Conservation (phyloP, 805 yeast genomes). For the Candida succiphila region DNA sequence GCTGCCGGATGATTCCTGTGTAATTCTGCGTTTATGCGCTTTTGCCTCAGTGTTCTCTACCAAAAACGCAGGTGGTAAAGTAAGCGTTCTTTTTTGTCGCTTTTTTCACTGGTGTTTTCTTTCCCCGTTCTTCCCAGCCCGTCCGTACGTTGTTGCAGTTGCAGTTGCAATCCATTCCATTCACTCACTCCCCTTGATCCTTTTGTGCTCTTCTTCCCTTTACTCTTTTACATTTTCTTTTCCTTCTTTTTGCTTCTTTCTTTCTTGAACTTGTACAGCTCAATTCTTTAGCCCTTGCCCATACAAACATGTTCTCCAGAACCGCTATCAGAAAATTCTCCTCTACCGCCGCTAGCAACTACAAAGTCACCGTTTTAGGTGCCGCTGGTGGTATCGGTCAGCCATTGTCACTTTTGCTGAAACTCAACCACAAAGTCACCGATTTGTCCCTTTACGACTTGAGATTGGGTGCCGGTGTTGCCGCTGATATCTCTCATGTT, state of each 20-base stretch:
- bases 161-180: no score
- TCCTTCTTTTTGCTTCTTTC: not conserved
- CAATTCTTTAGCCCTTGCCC: no score
- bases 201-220: not conserved
- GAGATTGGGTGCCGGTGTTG: conserved; percentile 92
- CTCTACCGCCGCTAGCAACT: conserved; percentile 53
- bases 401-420: conserved; percentile 74
- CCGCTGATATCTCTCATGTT: conserved; percentile 90
- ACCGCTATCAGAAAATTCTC: conserved; percentile 46
- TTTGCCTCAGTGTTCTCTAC: no score
- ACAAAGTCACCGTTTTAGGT: conserved; percentile 74
- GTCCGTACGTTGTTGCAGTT: no score
- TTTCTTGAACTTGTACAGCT: not conserved
- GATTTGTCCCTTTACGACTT: conserved; percentile 81
- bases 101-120: no score
- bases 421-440: conserved; percentile 82
- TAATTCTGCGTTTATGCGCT: no score
- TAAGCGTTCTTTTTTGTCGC: no score
- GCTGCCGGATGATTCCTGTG: no score
- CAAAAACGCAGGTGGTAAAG: no score
- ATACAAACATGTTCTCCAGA: conserved; percentile 41
- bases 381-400: conserved; percentile 96
- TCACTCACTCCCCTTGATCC: not conserved
- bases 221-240: not conserved
- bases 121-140: no score